A percentile compares a stretch with the other conserved stretches of the same genome.
These are phyloP conservation scores for Strobilomyces dryophilus DNA, from an alignment of 768 basidiomycete species.

Conservation along the genomic window DNA sequence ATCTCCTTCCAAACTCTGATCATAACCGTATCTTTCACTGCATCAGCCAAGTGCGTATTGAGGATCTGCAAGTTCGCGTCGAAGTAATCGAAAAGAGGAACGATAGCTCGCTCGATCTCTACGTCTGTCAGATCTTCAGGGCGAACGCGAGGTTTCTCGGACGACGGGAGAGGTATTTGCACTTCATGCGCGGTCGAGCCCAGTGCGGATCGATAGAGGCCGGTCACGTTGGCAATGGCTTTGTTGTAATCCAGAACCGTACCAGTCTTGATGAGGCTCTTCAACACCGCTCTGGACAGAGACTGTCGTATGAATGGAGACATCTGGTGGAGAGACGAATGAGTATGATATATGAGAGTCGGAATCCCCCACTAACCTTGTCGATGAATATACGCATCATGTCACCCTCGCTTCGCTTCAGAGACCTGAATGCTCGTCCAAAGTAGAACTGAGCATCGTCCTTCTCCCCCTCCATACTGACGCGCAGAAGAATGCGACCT, in stretches of 20 bases:
- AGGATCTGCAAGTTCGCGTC: constrained; percentile 90
- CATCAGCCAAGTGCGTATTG: constrained; percentile 80
- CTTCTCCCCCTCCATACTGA: constrained; percentile 99
- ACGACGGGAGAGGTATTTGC: constrained; percentile 68
- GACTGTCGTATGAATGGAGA: constrained; percentile 88
- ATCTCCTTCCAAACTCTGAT: constrained; percentile 95
- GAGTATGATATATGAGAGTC: not conserved
- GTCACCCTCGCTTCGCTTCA: constrained; percentile 91
- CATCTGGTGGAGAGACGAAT: constrained; percentile 55
- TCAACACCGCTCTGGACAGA: constrained; percentile 72
- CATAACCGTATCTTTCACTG: constrained; percentile 90
- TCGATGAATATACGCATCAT: constrained; percentile 97
- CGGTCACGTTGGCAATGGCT: constrained; percentile 76
- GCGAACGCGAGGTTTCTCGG: constrained; percentile 73
- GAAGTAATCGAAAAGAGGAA: constrained; percentile 92
- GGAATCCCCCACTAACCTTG: constrained; percentile 54
- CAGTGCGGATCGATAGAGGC: constrained; percentile 76
- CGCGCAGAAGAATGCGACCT: constrained; percentile 79
- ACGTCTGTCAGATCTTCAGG: constrained; percentile 85
- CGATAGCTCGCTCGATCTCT: constrained; percentile 90
- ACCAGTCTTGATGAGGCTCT: constrained; percentile 66
- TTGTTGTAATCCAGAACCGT: constrained; percentile 81
- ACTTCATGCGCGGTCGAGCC: constrained; percentile 65
- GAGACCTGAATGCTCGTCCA: constrained; percentile 87
- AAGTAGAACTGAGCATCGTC: constrained; percentile 98